A percentile compares a stretch with the other conserved stretches of the same genome.
Evolutionary conservation across 129 eudicot species (phyloP).

Genomic region (Flaveria sonorensis): DNA sequence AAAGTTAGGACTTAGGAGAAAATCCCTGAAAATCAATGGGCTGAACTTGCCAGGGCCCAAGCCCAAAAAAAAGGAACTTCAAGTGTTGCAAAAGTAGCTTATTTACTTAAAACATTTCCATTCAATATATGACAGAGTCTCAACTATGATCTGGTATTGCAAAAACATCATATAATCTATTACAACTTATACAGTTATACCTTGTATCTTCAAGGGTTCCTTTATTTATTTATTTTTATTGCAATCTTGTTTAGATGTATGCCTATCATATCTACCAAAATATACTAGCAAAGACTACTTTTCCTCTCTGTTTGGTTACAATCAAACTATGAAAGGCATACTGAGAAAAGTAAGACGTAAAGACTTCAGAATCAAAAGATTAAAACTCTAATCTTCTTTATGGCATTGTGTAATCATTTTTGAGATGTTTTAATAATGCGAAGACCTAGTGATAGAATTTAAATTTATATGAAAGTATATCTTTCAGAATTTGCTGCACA

Average conservation of each 20-base stretch:
- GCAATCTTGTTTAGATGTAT: not conserved
- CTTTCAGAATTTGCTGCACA: not conserved
- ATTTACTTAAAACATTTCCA: not conserved
- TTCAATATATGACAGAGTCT: not conserved
- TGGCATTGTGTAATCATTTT: not conserved
- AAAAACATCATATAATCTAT: not conserved
- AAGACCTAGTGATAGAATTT: not conserved
- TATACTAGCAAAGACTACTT: conserved; percentile 10
- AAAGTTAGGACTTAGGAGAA: not conserved
- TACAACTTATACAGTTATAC: too few species aligned
- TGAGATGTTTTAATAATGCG: not conserved
- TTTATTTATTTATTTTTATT: not conserved
- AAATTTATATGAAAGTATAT: not conserved
- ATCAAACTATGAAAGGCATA: not conserved
- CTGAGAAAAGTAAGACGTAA: not conserved
- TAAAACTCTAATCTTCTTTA: not conserved
- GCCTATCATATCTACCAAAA: conserved; percentile 4
- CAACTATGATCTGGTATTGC: not conserved
- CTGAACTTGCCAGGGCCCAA: not conserved
- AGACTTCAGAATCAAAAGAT: not conserved
- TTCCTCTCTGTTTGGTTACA: conserved; percentile 21
- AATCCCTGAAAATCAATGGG: not conserved
- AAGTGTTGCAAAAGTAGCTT: not conserved
- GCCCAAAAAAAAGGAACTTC: not conserved
- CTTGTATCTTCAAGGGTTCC: not conserved